Evolutionary conservation across 2,329 filamentous ascomycete species (phyloP), one percentile per base, ranked within the genome.

Genomic region (Cercospora berteroae): DNA sequence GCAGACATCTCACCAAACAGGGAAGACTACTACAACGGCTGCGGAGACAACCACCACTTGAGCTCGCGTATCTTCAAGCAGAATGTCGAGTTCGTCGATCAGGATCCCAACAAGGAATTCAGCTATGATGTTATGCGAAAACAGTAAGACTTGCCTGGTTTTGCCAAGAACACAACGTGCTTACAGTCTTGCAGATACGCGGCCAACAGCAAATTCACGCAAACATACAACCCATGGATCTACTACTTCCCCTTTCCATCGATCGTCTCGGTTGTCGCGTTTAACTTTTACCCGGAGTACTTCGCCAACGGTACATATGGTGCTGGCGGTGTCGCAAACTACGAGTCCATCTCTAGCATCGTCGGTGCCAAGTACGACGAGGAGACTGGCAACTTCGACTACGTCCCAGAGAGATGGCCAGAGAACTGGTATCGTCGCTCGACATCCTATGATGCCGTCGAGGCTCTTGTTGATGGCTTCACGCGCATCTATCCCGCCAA

Each of bases 271-370:
- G 65, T 75, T 2, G 75, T 69, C 16, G 74, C 74, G 1, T 76
- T 73, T 68, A 71, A 72, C 31, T 76, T 77, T 68, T 75, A 76
- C 68, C 73, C 74, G 1, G 67, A 74, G 5, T 76, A 74, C 67
- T 77, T 76, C 77, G 76, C 75, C 33, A 79, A 79, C 69, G 76
- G 77, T 20, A 80, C 77, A 13, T 79, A 78, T 66, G 77, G 75
- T 18, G 70, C 70, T 1, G 78, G 77, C 16, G 78, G 79, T 68
- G 75, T 79, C 27, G 70, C 78, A 44, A 80, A 75, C 69, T 76
- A 76, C 70, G 73, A 76, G 61, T 75, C 73, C 5, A 71, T 77
- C 65, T 73, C 72, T 3, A 69, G 64, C 58, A 76, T 76, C 60
- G 65, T 77, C 31, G 75, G 75, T n/a, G 74, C 73, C 20, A 50